A percentile compares a stretch with the other conserved stretches of the same genome.
Conservation (phyloP, 148 eudicot species). For the Cornus florida region DNA sequence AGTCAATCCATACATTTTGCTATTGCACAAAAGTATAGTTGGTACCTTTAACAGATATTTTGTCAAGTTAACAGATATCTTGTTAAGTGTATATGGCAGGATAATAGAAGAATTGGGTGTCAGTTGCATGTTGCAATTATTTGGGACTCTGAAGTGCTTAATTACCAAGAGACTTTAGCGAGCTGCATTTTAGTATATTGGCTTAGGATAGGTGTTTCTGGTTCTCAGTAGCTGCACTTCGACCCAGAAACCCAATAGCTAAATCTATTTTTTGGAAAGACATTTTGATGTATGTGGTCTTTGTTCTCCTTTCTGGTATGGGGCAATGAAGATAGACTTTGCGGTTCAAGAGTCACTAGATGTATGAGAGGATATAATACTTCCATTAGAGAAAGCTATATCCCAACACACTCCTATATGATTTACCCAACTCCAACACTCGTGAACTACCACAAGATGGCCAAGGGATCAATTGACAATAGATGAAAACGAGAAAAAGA, state of each 20-base stretch:
- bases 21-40: no score
- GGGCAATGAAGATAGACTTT: not conserved
- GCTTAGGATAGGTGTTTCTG: not conserved
- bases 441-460: not conserved
- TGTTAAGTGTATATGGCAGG: no score
- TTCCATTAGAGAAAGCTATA: no score
- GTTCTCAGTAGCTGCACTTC: not conserved
- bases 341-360: not conserved
- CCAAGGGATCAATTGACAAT: not conserved
- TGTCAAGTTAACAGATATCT: no score
- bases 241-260: not conserved
- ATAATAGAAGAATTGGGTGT: no score
- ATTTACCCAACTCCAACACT: not conserved
- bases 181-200: not conserved
- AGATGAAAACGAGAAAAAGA: not conserved
- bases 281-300: not conserved
- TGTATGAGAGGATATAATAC: not conserved
- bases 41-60: no score
- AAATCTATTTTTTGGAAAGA: not conserved
- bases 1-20: no score
- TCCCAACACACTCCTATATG: not conserved
- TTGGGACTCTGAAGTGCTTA: not conserved
- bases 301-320: not conserved
- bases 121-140: not conserved
- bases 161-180: not conserved